Percentiles rank a stretch among this genome's conserved stretches.
Conservation (phyloP, 306 rosid genomes). For the Cicer arietinum region DNA sequence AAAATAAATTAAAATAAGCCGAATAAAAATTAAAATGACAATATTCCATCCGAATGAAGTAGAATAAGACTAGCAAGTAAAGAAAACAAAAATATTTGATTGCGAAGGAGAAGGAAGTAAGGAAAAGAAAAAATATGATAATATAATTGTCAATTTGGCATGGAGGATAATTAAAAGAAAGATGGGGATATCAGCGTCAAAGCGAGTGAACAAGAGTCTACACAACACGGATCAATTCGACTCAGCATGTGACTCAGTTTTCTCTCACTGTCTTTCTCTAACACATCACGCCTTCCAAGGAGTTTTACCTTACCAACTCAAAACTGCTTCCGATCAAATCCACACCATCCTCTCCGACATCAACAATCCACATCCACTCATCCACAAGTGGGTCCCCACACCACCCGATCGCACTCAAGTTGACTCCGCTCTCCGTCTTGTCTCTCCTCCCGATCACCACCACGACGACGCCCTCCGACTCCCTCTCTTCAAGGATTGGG, state of each 20-base stretch:
- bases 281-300: slow-evolving; percentile 70
- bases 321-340: slow-evolving; percentile 68
- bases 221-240: slow-evolving; percentile 58
- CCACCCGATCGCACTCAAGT: slow-evolving; percentile 67
- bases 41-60: too few relatives aligned
- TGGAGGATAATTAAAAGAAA: neutral
- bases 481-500: slow-evolving; percentile 68
- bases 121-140: too few relatives aligned
- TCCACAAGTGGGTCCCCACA: slow-evolving; percentile 65
- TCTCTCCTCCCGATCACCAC: slow-evolving; percentile 16
- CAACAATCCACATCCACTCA: slow-evolving; percentile 48
- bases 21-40: too few relatives aligned
- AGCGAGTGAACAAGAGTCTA: slow-evolving; percentile 58
- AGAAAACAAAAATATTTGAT: too few relatives aligned
- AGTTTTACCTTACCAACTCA: slow-evolving; percentile 78
- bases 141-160: too few relatives aligned
- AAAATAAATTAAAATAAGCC: too few relatives aligned
- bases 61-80: too few relatives aligned
- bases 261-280: slow-evolving; percentile 64
- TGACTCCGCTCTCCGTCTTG: slow-evolving; percentile 66
- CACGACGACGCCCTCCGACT: slow-evolving; percentile 29
- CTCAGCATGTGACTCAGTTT: slow-evolving; percentile 69
- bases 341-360: slow-evolving; percentile 51
- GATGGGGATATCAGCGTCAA: slow-evolving; percentile 74
- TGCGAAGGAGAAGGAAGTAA: too few relatives aligned